A percentile compares a stretch with the other conserved stretches of the same genome.
phyloP scores from a whole-genome alignment of 225 moss, liverwort and hornwort species.

The Asterella californica region DNA sequence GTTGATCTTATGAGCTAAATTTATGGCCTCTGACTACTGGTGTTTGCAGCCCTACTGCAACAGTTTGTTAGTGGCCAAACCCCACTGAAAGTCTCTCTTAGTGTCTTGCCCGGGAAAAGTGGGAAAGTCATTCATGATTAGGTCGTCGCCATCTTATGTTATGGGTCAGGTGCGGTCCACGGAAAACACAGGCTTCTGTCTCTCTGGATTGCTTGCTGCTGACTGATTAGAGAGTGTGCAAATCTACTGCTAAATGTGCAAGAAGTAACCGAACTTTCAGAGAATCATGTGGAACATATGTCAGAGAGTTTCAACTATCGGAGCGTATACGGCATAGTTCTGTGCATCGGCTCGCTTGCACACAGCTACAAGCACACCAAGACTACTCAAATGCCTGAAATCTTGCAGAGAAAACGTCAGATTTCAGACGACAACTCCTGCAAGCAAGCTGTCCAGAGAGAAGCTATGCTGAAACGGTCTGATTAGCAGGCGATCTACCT shows the following conservation, averaged over 20 bases:
- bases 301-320: neutral
- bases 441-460: neutral
- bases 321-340: neutral
- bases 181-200: neutral
- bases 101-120: neutral
- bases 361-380: neutral
- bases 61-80: neutral
- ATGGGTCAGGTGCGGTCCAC: neutral
- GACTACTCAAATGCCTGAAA: neutral
- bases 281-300: constrained; percentile 1
- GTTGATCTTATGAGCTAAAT: neutral
- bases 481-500: neutral
- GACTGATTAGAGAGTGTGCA: too few relatives aligned
- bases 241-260: neutral
- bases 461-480: neutral
- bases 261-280: neutral
- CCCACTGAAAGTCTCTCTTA: neutral
- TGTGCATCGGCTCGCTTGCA: too few relatives aligned
- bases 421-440: neutral
- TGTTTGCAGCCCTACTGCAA: neutral
- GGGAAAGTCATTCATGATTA: neutral
- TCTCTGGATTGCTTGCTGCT: neutral
- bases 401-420: neutral
- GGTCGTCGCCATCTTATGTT: too few relatives aligned
- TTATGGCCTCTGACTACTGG: neutral